Percentiles rank a stretch among this genome's conserved stretches.
Evolutionary conservation across 2,329 filamentous ascomycete species (phyloP).

Genomic region (Botryotinia convoluta): DNA sequence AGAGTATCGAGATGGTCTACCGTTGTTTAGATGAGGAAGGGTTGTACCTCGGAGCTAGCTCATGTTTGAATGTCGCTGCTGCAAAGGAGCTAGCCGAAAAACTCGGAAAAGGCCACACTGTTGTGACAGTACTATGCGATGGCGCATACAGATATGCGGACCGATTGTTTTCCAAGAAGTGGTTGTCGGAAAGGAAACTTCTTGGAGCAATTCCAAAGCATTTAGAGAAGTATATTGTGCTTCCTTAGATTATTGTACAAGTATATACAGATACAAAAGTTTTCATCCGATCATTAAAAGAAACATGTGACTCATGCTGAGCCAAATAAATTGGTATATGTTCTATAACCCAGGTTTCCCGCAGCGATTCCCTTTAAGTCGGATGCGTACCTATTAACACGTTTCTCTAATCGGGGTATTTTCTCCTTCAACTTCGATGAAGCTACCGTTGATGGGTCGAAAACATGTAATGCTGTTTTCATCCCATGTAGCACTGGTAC

Average conservation of each 20-base stretch:
- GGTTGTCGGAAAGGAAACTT: conserved; percentile 84
- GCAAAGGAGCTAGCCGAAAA: conserved; percentile 92
- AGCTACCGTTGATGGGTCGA: conserved; percentile 13
- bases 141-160: conserved; percentile 98
- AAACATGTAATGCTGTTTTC: conserved; percentile 39
- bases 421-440: conserved; percentile 25
- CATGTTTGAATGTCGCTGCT: conserved; percentile 89
- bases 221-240: conserved; percentile 89
- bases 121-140: conserved; percentile 92
- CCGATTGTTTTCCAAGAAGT: conserved; percentile 84
- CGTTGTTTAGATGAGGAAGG: conserved; percentile 94
- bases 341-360: conserved; percentile 1
- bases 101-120: conserved; percentile 81
- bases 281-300: conserved; percentile 2
- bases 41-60: conserved; percentile 90
- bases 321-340: conserved; percentile 22
- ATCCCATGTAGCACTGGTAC: conserved; percentile 44
- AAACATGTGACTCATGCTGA: not conserved
- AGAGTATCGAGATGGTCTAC: conserved; percentile 98
- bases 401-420: not conserved
- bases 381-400: conserved; percentile 10
- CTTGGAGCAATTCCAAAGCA: conserved; percentile 77
- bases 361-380: not conserved
- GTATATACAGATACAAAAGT: conserved; percentile 19
- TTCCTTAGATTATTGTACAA: conserved; percentile 55